Evolutionary conservation across 2,329 filamentous ascomycete species (phyloP).

Genomic region (Ceratocystiopsis brevicomis): DNA sequence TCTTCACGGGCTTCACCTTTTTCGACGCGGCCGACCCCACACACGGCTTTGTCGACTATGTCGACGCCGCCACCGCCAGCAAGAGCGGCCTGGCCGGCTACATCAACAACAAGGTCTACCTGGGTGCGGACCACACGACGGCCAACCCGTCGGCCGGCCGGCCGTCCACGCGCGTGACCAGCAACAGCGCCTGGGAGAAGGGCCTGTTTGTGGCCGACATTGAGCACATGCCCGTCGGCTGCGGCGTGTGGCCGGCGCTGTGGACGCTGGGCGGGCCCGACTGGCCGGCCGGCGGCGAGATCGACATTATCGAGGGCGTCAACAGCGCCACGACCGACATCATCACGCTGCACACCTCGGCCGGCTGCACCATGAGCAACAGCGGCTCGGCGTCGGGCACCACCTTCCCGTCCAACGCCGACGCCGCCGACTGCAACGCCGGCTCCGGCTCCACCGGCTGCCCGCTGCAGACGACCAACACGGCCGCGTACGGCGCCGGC

Average conservation of each 20-base stretch:
- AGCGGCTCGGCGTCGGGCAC: slow-evolving; percentile 27
- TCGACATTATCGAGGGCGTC: slow-evolving; percentile 66
- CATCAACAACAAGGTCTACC: slow-evolving; percentile 36
- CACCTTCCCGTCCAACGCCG: slow-evolving; percentile 23
- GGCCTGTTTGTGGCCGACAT: slow-evolving; percentile 59
- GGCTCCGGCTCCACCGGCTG: slow-evolving; percentile 36
- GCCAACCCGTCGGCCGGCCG: slow-evolving; percentile 39
- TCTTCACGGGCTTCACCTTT: slow-evolving; percentile 37
- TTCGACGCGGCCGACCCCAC: slow-evolving; percentile 47
- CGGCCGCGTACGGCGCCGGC: slow-evolving; percentile 41
- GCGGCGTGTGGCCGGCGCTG: slow-evolving; percentile 61
- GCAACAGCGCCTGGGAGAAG: slow-evolving; percentile 44
- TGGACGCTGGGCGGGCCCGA: slow-evolving; percentile 42
- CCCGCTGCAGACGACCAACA: slow-evolving; percentile 29
- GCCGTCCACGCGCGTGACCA: slow-evolving; percentile 49
- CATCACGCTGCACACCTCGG: slow-evolving; percentile 48
- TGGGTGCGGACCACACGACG: slow-evolving; percentile 49
- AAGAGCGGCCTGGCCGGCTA: slow-evolving; percentile 38
- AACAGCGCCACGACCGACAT: slow-evolving; percentile 39
- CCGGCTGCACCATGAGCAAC: slow-evolving; percentile 38
- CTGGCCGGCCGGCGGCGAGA: slow-evolving; percentile 55
- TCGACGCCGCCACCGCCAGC: slow-evolving; percentile 37
- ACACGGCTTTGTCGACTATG: slow-evolving; percentile 54
- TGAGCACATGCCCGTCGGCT: slow-evolving; percentile 56
- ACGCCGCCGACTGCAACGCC: slow-evolving; percentile 9